These are phyloP conservation scores for Septoria linicola DNA, from an alignment of 2,329 filamentous ascomycete species.

Conservation along the genomic window DNA sequence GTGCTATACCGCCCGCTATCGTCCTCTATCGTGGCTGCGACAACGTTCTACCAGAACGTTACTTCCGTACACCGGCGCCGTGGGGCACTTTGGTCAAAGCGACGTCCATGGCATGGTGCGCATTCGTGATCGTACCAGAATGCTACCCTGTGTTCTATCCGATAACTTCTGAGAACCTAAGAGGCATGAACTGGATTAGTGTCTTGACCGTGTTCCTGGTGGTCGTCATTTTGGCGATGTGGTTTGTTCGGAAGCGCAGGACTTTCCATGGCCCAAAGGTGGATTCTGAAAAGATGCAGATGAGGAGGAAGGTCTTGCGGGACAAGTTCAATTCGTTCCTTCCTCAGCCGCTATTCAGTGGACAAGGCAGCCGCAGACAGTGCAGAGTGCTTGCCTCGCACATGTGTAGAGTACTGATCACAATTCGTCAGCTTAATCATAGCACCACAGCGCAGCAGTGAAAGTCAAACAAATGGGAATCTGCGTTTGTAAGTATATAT, in stretches of 20 bases:
- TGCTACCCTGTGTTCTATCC: conserved; percentile 48
- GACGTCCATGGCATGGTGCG: conserved; percentile 55
- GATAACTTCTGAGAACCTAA: conserved; percentile 2
- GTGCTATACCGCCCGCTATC: conserved; percentile 4
- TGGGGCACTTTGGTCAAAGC: conserved; percentile 44
- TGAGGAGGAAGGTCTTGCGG: no score
- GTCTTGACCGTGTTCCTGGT: not conserved
- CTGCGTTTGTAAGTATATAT: conserved; percentile 20
- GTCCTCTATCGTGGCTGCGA: conserved; percentile 5
- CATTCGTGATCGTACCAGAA: conserved; percentile 60
- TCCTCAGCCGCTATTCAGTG: no score
- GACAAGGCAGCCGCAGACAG: no score
- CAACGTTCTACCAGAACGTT: conserved; percentile 3
- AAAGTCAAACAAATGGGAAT: conserved; percentile 10
- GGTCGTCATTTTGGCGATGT: not conserved
- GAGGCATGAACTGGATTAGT: conserved; percentile 11
- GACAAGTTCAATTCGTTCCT: no score
- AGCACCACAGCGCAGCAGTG: no score
- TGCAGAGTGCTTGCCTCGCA: no score
- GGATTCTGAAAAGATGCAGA: conserved; percentile 2
- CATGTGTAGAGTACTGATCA: no score
- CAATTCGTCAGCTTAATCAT: no score
- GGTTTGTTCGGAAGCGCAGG: not conserved
- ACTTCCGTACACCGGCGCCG: conserved; percentile 1
- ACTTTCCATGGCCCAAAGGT: conserved; percentile 1